Evolutionary conservation across 352 stramenopile genomes (phyloP), one percentile per base, ranked within the genome.

Genomic region (Pythium apleroticum): DNA sequence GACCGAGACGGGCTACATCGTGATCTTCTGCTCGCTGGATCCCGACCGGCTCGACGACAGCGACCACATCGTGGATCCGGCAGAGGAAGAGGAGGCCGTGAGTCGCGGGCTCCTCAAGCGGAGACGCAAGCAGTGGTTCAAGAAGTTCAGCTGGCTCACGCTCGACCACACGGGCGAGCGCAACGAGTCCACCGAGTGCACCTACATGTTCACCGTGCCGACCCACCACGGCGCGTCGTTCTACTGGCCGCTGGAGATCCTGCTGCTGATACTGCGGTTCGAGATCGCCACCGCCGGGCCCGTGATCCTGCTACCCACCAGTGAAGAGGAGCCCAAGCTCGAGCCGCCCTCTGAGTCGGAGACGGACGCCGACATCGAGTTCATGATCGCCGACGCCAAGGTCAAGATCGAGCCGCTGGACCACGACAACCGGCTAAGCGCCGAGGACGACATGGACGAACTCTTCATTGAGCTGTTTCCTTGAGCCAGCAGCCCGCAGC

Each of bases 141-240:
- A 71, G 17, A 71, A 71, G 37, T 74, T 71, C 46, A 74, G 65
- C 27, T 78, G 72, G 72, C 68, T 72, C 45, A 58, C 65, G 33
- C 68, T 66, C 45, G 43, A 68, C 10, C 52, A 68, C 5, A 58
- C 55, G 7, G 68, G 61, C 12, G 45, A 41, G 15, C 35, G 30
- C 17, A 12, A 45, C 19, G 65, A 71, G 19, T 52, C 66, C 22
- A 64, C 53, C 22, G 50, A 66, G 31, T 35, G 57, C 11, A 28
- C 35, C 12, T 76, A 74, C 35, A 49, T 69, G 20, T 65, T 70
- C 17, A 68, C 65, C 0, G 69, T 78, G 15, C 65, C 72, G 2
- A 46, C 60, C 0, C 49, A 71, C 0, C 57, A 72, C 24, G 57
- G 49, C 8, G 58, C 57, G 11, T 68, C 57, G 15, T 43, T 25